Base-by-base conservation (phyloP, 768 basidiomycete species). In the Pleurotus tuber-regium region DNA sequence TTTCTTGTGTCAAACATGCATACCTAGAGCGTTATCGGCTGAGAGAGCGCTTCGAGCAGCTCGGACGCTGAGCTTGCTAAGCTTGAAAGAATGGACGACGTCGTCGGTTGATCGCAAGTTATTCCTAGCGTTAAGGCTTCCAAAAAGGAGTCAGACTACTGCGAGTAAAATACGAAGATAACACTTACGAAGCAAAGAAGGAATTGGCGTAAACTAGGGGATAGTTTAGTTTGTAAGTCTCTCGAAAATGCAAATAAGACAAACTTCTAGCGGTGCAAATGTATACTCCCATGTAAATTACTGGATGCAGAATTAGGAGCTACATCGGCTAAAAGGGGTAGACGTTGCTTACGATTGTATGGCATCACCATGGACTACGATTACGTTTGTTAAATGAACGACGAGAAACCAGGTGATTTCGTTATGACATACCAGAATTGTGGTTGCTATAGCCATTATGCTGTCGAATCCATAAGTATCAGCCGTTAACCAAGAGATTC, bases 381-480 rank as follows among this genome's bases (percentile, higher is more conserved):
- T 12, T 8, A 16, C 43, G 19, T 46, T n/a, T 26, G 16, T 9
- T n/a, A n/a, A n/a, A n/a, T 28, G 25, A 10, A 6, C 7, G 7
- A 10, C 6, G 12, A 12, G 26, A n/a, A 26, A n/a, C 11, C 3
- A 10, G 24, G 10, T 14, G 7, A 46, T 7, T 8, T 9, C n/a
- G 10, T 14, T 12, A 26, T 8, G 24, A 16, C 43, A 19, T 29
- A 46, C 43, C 43, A 46, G 29, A n/a, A 46, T 30, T 19, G 43
- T 46, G 26, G 43, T 46, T 46, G 43, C 28, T 16, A 46, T 46
- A 29, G 43, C 43, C 43, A 46, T 46, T n/a, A 46, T 16, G 29
- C 43, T 46, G 29, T 2, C 12, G n/a, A 25, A 10, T 16, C 12
- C 4, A 7, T 46, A 2, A 21, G 23, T 46, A 30, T 28, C n/a